These are phyloP conservation scores for Starmera quercuum DNA, from an alignment of 805 yeast species.

Conservation along the genomic window DNA sequence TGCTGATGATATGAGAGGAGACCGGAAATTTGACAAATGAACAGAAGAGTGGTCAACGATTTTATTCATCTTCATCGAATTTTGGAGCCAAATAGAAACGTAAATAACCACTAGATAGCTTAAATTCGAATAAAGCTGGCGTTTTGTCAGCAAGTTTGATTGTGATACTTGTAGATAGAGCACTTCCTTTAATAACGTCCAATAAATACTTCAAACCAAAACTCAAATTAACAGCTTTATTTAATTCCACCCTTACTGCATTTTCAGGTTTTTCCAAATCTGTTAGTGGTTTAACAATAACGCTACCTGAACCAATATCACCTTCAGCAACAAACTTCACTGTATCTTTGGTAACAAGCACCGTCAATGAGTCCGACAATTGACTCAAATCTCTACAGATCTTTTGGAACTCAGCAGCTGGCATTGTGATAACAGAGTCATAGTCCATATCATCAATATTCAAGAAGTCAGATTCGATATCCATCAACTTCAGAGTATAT, in stretches of 20 bases:
- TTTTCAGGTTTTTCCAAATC: conserved; percentile 77
- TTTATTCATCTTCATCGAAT: conserved; percentile 81
- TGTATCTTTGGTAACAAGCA: conserved; percentile 84
- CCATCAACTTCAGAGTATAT: conserved; percentile 88
- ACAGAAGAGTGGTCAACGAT: conserved; percentile 1
- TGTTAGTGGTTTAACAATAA: conserved; percentile 76
- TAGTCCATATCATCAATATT: conserved; percentile 91
- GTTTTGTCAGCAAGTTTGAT: conserved; percentile 83
- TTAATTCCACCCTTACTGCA: conserved; percentile 66
- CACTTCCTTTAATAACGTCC: conserved; percentile 87
- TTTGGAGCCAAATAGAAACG: conserved; percentile 97
- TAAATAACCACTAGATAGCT: conserved; percentile 84
- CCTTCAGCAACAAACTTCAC: conserved; percentile 88
- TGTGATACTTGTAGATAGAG: conserved; percentile 69
- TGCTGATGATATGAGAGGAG: too few species aligned
- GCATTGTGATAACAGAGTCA: conserved; percentile 81
- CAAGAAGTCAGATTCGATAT: conserved; percentile 90
- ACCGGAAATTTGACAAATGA: too few species aligned
- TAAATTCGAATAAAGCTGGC: conserved; percentile 91
- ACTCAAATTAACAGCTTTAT: conserved; percentile 79
- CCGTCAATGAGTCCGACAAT: conserved; percentile 79
- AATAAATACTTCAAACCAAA: conserved; percentile 88
- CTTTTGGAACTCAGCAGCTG: conserved; percentile 82
- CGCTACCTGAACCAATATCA: conserved; percentile 82
- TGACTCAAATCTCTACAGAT: conserved; percentile 82